These are phyloP conservation scores for Aureobasidium uvarum DNA, from an alignment of 2,329 filamentous ascomycete species.

Conservation along the genomic window DNA sequence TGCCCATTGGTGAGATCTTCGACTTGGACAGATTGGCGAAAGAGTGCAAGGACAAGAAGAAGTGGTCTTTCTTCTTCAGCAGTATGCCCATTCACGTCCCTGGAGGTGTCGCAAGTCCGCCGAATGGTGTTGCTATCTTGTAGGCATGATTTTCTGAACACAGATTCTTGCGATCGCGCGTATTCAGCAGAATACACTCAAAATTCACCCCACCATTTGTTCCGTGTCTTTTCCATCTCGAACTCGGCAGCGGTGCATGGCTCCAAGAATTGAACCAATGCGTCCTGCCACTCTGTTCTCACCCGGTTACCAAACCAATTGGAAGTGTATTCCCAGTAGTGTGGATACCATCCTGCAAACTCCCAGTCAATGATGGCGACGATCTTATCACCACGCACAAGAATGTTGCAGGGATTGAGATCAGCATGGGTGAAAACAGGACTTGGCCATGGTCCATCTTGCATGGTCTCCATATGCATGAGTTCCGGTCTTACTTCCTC, in stretches of 20 bases:
- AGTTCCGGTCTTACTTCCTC: background rate
- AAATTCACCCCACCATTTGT: conserved; percentile 11
- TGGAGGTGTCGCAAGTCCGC: conserved; percentile 29
- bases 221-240: conserved; percentile 42
- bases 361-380: conserved; percentile 52
- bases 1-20: conserved; percentile 39
- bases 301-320: conserved; percentile 44
- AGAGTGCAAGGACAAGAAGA: conserved; percentile 35
- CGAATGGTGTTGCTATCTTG: conserved; percentile 31
- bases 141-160: background rate
- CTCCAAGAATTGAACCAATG: conserved; percentile 40
- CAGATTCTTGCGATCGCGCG: too few relatives aligned
- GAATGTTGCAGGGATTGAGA: conserved; percentile 48
- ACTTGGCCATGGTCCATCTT: conserved; percentile 13
- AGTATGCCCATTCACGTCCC: conserved; percentile 31
- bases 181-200: background rate
- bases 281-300: conserved; percentile 41
- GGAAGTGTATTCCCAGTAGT: conserved; percentile 49
- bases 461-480: background rate
- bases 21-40: conserved; percentile 37
- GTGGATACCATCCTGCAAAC: conserved; percentile 49
- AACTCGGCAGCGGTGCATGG: conserved; percentile 39
- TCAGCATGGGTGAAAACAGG: conserved; percentile 53
- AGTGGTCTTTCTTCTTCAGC: conserved; percentile 36
- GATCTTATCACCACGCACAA: conserved; percentile 44